A percentile compares a stretch with the other conserved stretches of the same genome.
These are phyloP conservation scores for Extremus antarcticus DNA, from an alignment of 495 filamentous ascomycete species.

Conservation along the genomic window DNA sequence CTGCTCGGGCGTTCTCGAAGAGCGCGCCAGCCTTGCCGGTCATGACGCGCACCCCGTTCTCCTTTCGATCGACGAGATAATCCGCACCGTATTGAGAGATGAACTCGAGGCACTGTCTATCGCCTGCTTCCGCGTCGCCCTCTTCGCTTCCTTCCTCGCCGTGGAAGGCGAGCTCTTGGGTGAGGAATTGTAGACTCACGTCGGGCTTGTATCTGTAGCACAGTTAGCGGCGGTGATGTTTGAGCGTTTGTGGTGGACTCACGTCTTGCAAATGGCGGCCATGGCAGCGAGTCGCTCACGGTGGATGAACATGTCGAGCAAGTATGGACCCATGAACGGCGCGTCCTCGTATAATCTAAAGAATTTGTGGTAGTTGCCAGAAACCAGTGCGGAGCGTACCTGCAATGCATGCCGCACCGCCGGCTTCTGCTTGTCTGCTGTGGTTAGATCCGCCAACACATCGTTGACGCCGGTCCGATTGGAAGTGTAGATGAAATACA, in stretches of 20 bases:
- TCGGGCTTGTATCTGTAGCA: constrained; percentile 72
- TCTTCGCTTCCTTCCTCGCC: constrained; percentile 58
- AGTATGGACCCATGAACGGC: constrained; percentile 93
- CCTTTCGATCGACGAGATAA: constrained; percentile 66
- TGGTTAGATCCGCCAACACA: constrained; percentile 91
- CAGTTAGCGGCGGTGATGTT: constrained; percentile 28
- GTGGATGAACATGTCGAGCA: constrained; percentile 97
- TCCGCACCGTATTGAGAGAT: constrained; percentile 66
- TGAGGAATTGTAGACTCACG: constrained; percentile 80
- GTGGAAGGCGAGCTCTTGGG: constrained; percentile 91
- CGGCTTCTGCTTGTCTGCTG: constrained; percentile 76
- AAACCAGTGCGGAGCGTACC: constrained; percentile 79
- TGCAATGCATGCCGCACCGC: constrained; percentile 85
- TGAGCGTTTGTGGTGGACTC: constrained; percentile 31
- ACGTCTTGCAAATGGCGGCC: constrained; percentile 87
- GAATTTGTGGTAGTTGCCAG: constrained; percentile 94
- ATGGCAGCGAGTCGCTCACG: constrained; percentile 87
- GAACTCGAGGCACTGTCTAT: constrained; percentile 57
- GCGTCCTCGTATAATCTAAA: constrained; percentile 82
- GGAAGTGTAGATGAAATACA: constrained; percentile 98
- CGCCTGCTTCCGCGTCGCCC: constrained; percentile 5
- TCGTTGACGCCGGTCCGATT: constrained; percentile 98
- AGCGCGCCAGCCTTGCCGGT: constrained; percentile 59
- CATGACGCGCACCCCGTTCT: constrained; percentile 57
- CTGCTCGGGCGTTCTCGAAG: constrained; percentile 61